Evolutionary conservation across 2,329 filamentous ascomycete species (phyloP).

Genomic region (Cyanodermella asteris): DNA sequence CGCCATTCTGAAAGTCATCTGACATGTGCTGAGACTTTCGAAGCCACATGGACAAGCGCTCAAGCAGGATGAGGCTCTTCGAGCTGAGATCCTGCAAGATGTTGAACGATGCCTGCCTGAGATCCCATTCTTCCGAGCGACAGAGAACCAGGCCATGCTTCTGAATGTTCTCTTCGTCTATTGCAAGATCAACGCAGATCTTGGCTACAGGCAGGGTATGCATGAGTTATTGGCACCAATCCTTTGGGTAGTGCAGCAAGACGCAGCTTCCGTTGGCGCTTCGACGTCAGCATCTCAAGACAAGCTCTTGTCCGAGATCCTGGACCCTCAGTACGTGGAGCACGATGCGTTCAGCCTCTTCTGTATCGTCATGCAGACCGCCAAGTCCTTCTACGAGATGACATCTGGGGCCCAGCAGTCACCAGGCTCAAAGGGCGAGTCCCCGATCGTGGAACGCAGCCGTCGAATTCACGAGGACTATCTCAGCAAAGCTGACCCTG

Average conservation of each 20-base stretch:
- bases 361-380: slow-evolving; percentile 65
- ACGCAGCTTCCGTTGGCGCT: slow-evolving; percentile 28
- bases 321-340: slow-evolving; percentile 57
- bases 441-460: slow-evolving; percentile 67
- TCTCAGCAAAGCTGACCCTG: slow-evolving; percentile 58
- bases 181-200: slow-evolving; percentile 71
- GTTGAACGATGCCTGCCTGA: slow-evolving; percentile 80
- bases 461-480: slow-evolving; percentile 68
- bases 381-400: slow-evolving; percentile 70
- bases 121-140: slow-evolving; percentile 69
- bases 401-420: slow-evolving; percentile 19
- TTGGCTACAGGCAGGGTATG: slow-evolving; percentile 96
- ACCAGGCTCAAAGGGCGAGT: slow-evolving; percentile 20
- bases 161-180: slow-evolving; percentile 84
- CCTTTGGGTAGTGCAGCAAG: slow-evolving; percentile 60
- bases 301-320: slow-evolving; percentile 36
- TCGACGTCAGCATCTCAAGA: slow-evolving; percentile 23
- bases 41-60: slow-evolving; percentile 85
- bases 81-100: slow-evolving; percentile 82
- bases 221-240: slow-evolving; percentile 86
- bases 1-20: slow-evolving; percentile 13
- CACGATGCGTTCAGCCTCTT: slow-evolving; percentile 83
- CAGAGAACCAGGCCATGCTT: slow-evolving; percentile 56
- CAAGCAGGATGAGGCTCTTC: slow-evolving; percentile 60
- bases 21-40: slow-evolving; percentile 24